These are phyloP conservation scores for Blastobotrys proliferans DNA, from an alignment of 1,139 yeast species.

Conservation along the genomic window DNA sequence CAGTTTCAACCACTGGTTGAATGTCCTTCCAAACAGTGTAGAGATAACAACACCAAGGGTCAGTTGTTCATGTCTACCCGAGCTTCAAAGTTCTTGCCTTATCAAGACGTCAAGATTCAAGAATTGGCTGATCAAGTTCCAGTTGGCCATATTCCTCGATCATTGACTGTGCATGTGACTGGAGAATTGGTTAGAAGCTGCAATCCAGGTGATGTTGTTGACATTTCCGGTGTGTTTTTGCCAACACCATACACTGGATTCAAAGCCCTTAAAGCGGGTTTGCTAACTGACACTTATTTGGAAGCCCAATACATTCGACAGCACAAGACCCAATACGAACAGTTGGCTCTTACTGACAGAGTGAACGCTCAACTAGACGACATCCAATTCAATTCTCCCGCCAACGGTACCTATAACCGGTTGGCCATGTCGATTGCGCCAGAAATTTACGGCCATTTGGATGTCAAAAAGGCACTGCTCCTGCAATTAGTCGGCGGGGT, in stretches of 20 bases:
- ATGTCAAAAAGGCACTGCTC: conserved; percentile 85
- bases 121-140: conserved; percentile 97
- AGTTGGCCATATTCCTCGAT: conserved; percentile 93
- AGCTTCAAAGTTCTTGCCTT: conserved; percentile 91
- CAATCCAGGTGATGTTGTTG: conserved; percentile 94
- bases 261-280: conserved; percentile 85
- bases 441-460: conserved; percentile 91
- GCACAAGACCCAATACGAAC: conserved; percentile 84
- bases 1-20: conserved; percentile 81
- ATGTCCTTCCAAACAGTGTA: conserved; percentile 81
- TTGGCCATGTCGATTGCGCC: conserved; percentile 93
- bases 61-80: conserved; percentile 90
- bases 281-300: conserved; percentile 87
- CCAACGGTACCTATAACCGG: conserved; percentile 73
- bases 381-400: conserved; percentile 38
- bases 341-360: conserved; percentile 54
- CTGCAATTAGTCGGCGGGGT: conserved; percentile 91
- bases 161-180: conserved; percentile 76
- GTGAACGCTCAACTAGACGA: conserved; percentile 41
- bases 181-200: conserved; percentile 85
- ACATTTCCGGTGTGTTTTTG: conserved; percentile 84
- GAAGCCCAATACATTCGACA: conserved; percentile 84
- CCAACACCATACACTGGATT: conserved; percentile 97
- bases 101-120: conserved; percentile 93
- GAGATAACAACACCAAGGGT: conserved; percentile 76